Evolutionary conservation across 2,329 filamentous ascomycete species (phyloP).

Genomic region (Ophiostoma sp.): DNA sequence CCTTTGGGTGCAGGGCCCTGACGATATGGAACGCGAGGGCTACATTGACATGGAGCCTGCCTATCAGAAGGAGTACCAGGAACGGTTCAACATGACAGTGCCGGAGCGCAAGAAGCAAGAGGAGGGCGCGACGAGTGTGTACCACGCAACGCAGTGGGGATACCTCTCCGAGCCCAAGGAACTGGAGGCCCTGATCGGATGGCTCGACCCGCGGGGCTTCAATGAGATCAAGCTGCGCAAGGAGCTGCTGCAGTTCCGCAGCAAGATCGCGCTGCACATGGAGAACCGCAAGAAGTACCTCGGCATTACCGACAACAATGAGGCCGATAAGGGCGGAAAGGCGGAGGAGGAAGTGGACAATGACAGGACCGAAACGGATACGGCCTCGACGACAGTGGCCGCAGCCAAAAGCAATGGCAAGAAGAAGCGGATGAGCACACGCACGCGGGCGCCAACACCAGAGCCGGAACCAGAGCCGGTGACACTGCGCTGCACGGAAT

Average conservation of each 20-base stretch:
- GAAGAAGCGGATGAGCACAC: slow-evolving; percentile 44
- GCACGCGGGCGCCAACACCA: slow-evolving; percentile 40
- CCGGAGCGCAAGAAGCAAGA: slow-evolving; percentile 79
- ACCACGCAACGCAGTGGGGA: slow-evolving; percentile 77
- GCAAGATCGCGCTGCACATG: slow-evolving; percentile 76
- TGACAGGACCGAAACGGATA: not conserved
- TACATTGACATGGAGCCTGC: slow-evolving; percentile 74
- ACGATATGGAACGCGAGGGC: slow-evolving; percentile 77
- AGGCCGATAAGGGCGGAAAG: slow-evolving; percentile 16
- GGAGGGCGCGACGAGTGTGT: slow-evolving; percentile 75
- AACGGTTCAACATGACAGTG: slow-evolving; percentile 74
- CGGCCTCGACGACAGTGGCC: not conserved
- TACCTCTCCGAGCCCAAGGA: slow-evolving; percentile 79
- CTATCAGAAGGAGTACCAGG: slow-evolving; percentile 68
- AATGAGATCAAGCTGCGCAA: slow-evolving; percentile 86
- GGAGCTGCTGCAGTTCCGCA: slow-evolving; percentile 70
- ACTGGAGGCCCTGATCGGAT: slow-evolving; percentile 72
- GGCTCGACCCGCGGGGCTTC: slow-evolving; percentile 81
- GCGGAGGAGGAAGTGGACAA: slow-evolving; percentile 28
- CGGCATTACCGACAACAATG: slow-evolving; percentile 40
- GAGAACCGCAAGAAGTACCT: slow-evolving; percentile 71
- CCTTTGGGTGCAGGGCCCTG: slow-evolving; percentile 93
- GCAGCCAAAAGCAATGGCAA: slow-evolving; percentile 36
- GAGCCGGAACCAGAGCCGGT: slow-evolving; percentile 43
- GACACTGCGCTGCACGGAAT: slow-evolving; percentile 47